phyloP scores from a whole-genome alignment of 805 yeast species.

The Starmerella gropengiesseri region DNA sequence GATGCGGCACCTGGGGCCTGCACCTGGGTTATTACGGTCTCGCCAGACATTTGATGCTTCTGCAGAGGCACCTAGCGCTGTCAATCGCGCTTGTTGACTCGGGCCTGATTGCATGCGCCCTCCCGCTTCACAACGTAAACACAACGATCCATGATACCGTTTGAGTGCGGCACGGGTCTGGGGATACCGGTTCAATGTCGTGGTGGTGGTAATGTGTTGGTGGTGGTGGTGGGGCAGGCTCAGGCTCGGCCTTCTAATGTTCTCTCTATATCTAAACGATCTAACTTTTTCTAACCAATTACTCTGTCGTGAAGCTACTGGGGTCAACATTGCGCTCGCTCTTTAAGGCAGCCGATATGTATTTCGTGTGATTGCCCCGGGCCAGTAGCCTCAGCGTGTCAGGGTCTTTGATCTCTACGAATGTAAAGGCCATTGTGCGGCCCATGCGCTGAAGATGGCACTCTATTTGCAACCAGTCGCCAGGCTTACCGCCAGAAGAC shows the following conservation, averaged over 20 bases:
- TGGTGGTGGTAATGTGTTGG: too few relatives aligned
- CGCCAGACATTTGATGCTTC: constrained; percentile 10
- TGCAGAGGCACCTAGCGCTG: too few relatives aligned
- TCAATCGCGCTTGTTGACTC: too few relatives aligned
- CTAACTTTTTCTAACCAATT: too few relatives aligned
- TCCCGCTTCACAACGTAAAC: too few relatives aligned
- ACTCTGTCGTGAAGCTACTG: not conserved
- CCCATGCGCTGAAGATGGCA: constrained; percentile 32
- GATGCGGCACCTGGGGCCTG: constrained; percentile 8
- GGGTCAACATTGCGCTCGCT: constrained; percentile 25
- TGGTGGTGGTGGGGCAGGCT: too few relatives aligned
- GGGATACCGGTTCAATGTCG: too few relatives aligned
- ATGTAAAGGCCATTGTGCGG: constrained; percentile 34
- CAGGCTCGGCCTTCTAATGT: too few relatives aligned
- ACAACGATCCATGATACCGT: too few relatives aligned
- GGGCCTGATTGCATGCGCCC: too few relatives aligned
- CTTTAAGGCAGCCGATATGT: constrained; percentile 30
- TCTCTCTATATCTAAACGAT: too few relatives aligned
- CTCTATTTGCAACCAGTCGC: constrained; percentile 23
- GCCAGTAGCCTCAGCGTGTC: constrained; percentile 26
- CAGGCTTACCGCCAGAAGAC: constrained; percentile 31
- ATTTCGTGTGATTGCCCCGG: constrained; percentile 36
- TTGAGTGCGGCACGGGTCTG: too few relatives aligned
- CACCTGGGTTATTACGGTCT: constrained; percentile 24
- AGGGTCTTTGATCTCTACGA: constrained; percentile 27